Conservation (phyloP, 2,329 filamentous ascomycete genomes). For the Hysterium pulicare region DNA sequence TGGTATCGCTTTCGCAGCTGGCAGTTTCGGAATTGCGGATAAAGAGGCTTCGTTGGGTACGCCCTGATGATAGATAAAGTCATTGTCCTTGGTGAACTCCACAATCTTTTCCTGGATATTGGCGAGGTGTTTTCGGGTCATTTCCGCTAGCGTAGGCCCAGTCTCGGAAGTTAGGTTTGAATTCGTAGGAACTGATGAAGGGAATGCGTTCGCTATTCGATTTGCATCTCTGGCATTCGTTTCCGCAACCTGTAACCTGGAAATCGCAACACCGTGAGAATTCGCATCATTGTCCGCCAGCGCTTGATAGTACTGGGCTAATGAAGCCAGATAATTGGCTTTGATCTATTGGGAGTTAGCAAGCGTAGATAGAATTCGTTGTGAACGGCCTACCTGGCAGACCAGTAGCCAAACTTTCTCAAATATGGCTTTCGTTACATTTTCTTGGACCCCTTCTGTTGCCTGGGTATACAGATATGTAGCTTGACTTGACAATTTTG, state of each 20-base stretch:
- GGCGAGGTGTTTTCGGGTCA: conserved; percentile 77
- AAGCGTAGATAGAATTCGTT: not conserved
- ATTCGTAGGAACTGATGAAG: conserved; percentile 70
- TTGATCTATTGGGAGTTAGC: conserved; percentile 57
- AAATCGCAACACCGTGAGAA: conserved; percentile 80
- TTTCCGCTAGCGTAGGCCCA: conserved; percentile 68
- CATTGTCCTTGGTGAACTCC: conserved; percentile 84
- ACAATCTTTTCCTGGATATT: conserved; percentile 77
- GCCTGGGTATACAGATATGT: conserved; percentile 85
- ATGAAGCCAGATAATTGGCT: conserved; percentile 73
- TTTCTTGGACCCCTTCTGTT: conserved; percentile 86
- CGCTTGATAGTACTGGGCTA: conserved; percentile 92
- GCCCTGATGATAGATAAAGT: conserved; percentile 95
- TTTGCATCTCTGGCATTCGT: conserved; percentile 73
- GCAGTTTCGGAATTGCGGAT: conserved; percentile 79
- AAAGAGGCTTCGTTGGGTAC: conserved; percentile 83
- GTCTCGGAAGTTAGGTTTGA: conserved; percentile 83
- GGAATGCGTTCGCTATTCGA: conserved; percentile 74
- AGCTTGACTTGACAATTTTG: conserved; percentile 89
- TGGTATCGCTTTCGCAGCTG: conserved; percentile 93
- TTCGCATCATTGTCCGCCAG: conserved; percentile 86
- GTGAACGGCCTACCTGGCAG: conserved; percentile 61
- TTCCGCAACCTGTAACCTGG: conserved; percentile 79
- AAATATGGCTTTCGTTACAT: conserved; percentile 85
- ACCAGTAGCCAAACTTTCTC: conserved; percentile 90